phyloP scores from a whole-genome alignment of 345 rosid genomes.

The Camelina sativa region DNA sequence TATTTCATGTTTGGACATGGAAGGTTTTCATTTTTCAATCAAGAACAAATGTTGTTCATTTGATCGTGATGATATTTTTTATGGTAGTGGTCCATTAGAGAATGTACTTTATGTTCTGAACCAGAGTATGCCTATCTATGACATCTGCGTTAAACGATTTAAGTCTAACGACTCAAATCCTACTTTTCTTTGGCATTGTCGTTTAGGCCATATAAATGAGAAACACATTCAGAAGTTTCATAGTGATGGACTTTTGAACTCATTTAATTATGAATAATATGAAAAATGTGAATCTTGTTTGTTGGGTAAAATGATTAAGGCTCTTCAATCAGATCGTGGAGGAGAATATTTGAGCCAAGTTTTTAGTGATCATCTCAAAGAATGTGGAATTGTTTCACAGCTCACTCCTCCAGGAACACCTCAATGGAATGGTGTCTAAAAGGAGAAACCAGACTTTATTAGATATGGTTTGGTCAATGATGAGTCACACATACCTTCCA shows the following conservation, averaged over 20 bases:
- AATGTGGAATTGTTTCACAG: not conserved
- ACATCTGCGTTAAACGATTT: too few species aligned
- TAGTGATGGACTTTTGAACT: not conserved
- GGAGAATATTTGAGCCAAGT: not conserved
- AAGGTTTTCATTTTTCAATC: too few species aligned
- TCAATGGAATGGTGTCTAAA: conserved; percentile 15
- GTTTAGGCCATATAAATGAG: not conserved
- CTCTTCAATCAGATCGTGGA: not conserved
- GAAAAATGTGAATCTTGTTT: not conserved
- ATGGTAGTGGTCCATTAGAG: too few species aligned
- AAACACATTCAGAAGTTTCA: not conserved
- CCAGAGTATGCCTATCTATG: too few species aligned
- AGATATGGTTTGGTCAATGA: not conserved
- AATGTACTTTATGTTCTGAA: too few species aligned
- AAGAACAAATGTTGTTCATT: too few species aligned
- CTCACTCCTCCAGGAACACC: not conserved
- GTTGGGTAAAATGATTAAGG: not conserved
- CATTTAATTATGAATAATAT: not conserved
- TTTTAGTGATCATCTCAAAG: not conserved
- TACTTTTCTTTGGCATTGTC: too few species aligned
- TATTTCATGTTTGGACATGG: too few species aligned
- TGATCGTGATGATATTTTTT: too few species aligned
- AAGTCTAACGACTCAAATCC: too few species aligned
- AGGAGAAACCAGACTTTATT: not conserved
- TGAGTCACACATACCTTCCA: not conserved